A percentile compares a stretch with the other conserved stretches of the same genome.
These are phyloP conservation scores for Rhodotorula mucilaginosa DNA, from an alignment of 1,284 basidiomycete genomes.

Conservation along the genomic window DNA sequence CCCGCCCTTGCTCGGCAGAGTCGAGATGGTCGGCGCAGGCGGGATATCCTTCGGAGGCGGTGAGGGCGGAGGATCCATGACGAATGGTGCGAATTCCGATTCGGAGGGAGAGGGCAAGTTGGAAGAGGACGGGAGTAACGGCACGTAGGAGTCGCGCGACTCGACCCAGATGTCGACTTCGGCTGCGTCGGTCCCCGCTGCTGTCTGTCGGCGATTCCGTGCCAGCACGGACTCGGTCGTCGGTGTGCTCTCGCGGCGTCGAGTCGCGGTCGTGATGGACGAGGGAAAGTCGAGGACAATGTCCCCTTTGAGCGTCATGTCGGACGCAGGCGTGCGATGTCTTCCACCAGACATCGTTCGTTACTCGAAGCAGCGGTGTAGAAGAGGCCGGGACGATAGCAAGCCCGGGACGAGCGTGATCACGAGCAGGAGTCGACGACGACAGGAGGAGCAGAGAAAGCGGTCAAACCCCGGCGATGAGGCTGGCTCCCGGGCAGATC, in stretches of 20 bases:
- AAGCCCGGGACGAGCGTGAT: too few relatives aligned
- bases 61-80: slow-evolving; percentile 15
- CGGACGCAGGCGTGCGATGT: slow-evolving; percentile 16
- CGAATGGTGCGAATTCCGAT: not conserved
- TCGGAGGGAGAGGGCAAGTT: slow-evolving; percentile 3
- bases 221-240: not conserved
- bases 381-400: not conserved
- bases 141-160: not conserved
- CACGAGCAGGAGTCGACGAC: not conserved
- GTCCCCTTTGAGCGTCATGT: slow-evolving; percentile 25
- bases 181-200: not conserved
- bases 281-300: slow-evolving; percentile 11
- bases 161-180: slow-evolving; percentile 29
- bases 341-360: slow-evolving; percentile 19
- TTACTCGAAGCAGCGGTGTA: not conserved
- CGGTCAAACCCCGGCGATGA: too few relatives aligned
- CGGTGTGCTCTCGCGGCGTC: not conserved
- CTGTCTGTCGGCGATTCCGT: slow-evolving; percentile 9
- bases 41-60: slow-evolving; percentile 23
- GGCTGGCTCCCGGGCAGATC: too few relatives aligned
- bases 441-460: not conserved
- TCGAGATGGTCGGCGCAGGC: not conserved
- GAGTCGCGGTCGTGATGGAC: slow-evolving; percentile 12
- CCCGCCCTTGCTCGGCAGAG: slow-evolving; percentile 1
- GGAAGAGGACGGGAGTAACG: slow-evolving; percentile 16